Evolutionary conservation across 2,329 filamentous ascomycete species (phyloP).

Genomic region (Pestalotiopsis sp.): DNA sequence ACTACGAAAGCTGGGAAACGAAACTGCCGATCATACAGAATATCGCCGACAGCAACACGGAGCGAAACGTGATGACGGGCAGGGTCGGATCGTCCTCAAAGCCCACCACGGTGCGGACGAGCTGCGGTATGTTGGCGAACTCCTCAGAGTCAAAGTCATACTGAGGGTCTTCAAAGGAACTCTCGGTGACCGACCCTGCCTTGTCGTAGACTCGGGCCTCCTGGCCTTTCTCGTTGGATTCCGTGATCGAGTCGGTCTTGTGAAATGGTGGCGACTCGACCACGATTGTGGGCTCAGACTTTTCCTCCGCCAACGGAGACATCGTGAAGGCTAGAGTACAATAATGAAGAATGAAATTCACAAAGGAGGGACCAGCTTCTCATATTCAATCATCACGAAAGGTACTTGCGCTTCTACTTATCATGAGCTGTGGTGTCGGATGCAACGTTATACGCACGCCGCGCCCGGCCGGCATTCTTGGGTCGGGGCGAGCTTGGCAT

Average conservation of each 20-base stretch:
- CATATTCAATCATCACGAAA: background rate
- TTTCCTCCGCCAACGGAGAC: background rate
- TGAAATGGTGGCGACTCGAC: background rate
- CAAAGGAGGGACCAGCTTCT: background rate
- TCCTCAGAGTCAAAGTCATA: conserved; percentile 10
- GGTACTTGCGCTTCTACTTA: background rate
- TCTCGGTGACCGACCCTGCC: background rate
- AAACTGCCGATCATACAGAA: conserved; percentile 62
- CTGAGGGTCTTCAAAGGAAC: conserved; percentile 1
- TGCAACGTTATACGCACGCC: background rate
- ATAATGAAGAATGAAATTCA: background rate
- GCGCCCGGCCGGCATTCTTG: background rate
- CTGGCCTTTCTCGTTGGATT: background rate
- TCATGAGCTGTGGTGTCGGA: too few relatives aligned
- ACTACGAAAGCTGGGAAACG: conserved; percentile 37
- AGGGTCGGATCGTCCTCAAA: conserved; percentile 58
- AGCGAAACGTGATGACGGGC: conserved; percentile 62
- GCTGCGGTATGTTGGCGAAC: conserved; percentile 6
- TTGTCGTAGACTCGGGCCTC: background rate
- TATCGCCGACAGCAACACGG: conserved; percentile 56
- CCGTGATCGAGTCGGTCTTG: background rate
- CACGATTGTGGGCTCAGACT: background rate
- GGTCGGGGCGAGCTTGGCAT: background rate
- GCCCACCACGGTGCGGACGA: conserved; percentile 53
- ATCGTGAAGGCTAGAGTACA: background rate